Conservation (phyloP, 2,329 filamentous ascomycete species). For the Colletotrichum noveboracense region DNA sequence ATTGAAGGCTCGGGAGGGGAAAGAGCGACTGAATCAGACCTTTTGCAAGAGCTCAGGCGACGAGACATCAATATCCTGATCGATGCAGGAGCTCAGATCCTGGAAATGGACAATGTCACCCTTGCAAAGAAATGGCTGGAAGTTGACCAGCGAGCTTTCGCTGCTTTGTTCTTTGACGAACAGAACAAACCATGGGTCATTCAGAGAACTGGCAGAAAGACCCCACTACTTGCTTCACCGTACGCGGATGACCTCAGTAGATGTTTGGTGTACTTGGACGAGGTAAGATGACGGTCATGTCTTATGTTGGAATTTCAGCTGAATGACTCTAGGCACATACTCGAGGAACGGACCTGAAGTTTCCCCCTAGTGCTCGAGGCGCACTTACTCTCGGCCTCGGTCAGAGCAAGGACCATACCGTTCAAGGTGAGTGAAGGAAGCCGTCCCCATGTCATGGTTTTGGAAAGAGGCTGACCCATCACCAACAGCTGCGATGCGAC, state of each 20-base stretch:
- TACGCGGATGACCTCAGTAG: slow-evolving; percentile 57
- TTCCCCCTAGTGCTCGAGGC: slow-evolving; percentile 50
- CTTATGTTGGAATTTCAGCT: background rate
- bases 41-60: slow-evolving; percentile 45
- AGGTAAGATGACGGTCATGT: slow-evolving; percentile 31
- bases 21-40: slow-evolving; percentile 40
- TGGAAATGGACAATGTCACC: slow-evolving; percentile 62
- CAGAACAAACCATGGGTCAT: slow-evolving; percentile 51
- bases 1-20: slow-evolving; percentile 29
- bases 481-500: slow-evolving; percentile 65
- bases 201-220: slow-evolving; percentile 36
- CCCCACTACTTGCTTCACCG: slow-evolving; percentile 56
- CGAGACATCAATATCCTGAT: slow-evolving; percentile 59
- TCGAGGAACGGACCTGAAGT: slow-evolving; percentile 63
- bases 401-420: slow-evolving; percentile 65
- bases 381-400: slow-evolving; percentile 62
- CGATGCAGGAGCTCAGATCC: slow-evolving; percentile 67
- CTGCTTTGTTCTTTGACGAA: slow-evolving; percentile 58
- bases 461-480: background rate
- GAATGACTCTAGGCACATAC: slow-evolving; percentile 52
- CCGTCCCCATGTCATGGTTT: background rate
- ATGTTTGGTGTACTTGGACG: slow-evolving; percentile 65
- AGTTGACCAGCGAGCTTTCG: slow-evolving; percentile 46
- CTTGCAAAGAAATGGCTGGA: slow-evolving; percentile 57
- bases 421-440: slow-evolving; percentile 54